These are phyloP conservation scores for Linnemannia elongata DNA, from an alignment of 192 early-diverging fungal species.

Conservation along the genomic window DNA sequence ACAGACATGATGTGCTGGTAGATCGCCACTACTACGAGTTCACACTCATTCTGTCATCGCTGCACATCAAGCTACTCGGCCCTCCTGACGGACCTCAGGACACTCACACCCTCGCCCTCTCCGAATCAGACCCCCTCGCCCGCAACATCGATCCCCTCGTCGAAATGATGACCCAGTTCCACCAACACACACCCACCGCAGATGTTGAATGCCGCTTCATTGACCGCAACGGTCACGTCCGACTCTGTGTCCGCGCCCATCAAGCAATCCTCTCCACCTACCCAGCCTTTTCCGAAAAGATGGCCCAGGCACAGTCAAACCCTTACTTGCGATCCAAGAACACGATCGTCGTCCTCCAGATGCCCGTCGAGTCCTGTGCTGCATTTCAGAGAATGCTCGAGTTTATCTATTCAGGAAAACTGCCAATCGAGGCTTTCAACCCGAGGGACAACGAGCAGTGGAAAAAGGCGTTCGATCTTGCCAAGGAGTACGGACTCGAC, in stretches of 20 bases:
- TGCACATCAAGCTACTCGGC: slow-evolving; percentile 28
- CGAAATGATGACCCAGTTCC: slow-evolving; percentile 47
- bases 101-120: slow-evolving; percentile 31
- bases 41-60: slow-evolving; percentile 26
- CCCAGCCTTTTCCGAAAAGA: slow-evolving; percentile 32
- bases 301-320: slow-evolving; percentile 25
- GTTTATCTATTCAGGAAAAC: slow-evolving; percentile 41
- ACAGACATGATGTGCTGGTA: slow-evolving; percentile 7
- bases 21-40: slow-evolving; percentile 36
- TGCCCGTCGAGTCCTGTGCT: background rate
- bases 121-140: slow-evolving; percentile 29
- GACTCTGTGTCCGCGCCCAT: slow-evolving; percentile 28
- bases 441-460: slow-evolving; percentile 21
- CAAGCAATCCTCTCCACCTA: slow-evolving; percentile 42
- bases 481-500: slow-evolving; percentile 27
- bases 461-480: slow-evolving; percentile 15
- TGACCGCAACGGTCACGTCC: slow-evolving; percentile 9
- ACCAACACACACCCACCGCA: slow-evolving; percentile 13
- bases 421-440: slow-evolving; percentile 7
- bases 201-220: slow-evolving; percentile 38
- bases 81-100: slow-evolving; percentile 4
- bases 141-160: slow-evolving; percentile 45
- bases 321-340: slow-evolving; percentile 17
- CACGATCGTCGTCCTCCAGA: background rate
- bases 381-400: slow-evolving; percentile 30